A percentile compares a stretch with the other conserved stretches of the same genome.
These are phyloP conservation scores for Rhodotorula sp. DNA, from an alignment of 1,284 basidiomycete species.

Conservation along the genomic window DNA sequence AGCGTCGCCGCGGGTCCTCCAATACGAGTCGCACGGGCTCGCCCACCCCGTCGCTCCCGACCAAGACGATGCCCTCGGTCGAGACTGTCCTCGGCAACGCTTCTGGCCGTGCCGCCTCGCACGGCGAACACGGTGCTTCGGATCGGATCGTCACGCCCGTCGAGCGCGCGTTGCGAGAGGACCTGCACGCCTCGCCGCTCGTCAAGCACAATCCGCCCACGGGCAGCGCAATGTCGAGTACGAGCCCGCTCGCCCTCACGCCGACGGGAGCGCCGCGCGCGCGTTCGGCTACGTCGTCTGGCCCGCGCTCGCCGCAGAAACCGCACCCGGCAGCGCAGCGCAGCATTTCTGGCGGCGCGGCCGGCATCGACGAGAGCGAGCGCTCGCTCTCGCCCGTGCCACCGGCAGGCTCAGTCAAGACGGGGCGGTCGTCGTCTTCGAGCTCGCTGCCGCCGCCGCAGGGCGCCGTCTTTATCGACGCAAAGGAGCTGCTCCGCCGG, in stretches of 20 bases:
- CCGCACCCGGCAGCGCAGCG: background rate
- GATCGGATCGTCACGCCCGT: constrained; percentile 20
- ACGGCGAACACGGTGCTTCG: background rate
- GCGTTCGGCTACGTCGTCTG: background rate
- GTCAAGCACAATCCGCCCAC: background rate
- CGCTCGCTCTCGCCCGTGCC: constrained; percentile 6
- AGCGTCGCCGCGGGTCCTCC: constrained; percentile 29
- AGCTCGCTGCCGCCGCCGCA: constrained; percentile 43
- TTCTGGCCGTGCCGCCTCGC: background rate
- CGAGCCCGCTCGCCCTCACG: no score
- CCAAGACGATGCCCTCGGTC: background rate
- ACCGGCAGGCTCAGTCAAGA: constrained; percentile 15
- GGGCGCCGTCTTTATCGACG: constrained; percentile 46
- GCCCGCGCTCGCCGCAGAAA: background rate
- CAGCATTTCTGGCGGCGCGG: background rate
- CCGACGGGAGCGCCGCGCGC: no score
- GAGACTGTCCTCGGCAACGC: background rate
- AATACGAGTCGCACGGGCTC: constrained; percentile 26
- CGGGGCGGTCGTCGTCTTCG: constrained; percentile 33
- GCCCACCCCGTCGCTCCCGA: constrained; percentile 2
- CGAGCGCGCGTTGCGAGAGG: constrained; percentile 19
- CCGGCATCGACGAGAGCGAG: background rate
- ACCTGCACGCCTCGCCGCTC: constrained; percentile 2
- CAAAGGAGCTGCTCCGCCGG: constrained; percentile 47
- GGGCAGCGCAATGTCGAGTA: no score